Conservation (phyloP, 495 filamentous ascomycete genomes). For the Sabuloglossum arenarium region DNA sequence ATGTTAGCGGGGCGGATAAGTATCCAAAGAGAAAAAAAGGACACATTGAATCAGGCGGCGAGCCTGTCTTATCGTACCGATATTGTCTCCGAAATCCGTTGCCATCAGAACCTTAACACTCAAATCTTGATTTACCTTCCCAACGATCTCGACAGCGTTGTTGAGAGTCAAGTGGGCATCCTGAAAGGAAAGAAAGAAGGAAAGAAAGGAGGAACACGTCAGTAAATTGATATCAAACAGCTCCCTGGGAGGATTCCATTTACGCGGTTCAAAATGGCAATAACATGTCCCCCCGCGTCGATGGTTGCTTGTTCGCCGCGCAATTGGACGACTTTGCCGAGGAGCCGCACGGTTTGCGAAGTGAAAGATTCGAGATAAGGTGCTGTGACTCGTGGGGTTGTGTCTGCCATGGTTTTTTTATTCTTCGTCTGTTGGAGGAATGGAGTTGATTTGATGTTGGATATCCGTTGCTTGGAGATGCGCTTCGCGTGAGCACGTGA, state of each 20-base stretch:
- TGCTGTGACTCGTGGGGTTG: constrained; percentile 22
- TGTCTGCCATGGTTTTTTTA: constrained; percentile 12
- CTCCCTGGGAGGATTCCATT: background rate
- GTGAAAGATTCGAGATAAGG: constrained; percentile 20
- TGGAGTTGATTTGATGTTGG: background rate
- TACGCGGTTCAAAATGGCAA: constrained; percentile 19
- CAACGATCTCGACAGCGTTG: constrained; percentile 72
- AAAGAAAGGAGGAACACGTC: background rate
- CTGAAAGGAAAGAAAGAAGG: constrained; percentile 15
- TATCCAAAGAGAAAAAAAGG: constrained; percentile 10
- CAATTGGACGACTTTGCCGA: constrained; percentile 22
- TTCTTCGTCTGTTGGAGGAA: background rate
- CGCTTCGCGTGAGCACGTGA: background rate
- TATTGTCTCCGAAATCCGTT: constrained; percentile 54
- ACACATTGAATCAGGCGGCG: no score
- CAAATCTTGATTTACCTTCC: constrained; percentile 70
- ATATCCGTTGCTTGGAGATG: background rate
- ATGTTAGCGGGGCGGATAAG: constrained; percentile 3
- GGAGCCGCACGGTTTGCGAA: constrained; percentile 20
- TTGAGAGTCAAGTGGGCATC: constrained; percentile 62
- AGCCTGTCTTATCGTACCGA: no score
- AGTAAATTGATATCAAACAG: no score
- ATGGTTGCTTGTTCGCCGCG: constrained; percentile 21
- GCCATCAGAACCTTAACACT: constrained; percentile 53
- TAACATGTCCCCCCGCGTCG: constrained; percentile 19